Conservation (phyloP, 345 rosid species). For the Citrus trifoliata region DNA sequence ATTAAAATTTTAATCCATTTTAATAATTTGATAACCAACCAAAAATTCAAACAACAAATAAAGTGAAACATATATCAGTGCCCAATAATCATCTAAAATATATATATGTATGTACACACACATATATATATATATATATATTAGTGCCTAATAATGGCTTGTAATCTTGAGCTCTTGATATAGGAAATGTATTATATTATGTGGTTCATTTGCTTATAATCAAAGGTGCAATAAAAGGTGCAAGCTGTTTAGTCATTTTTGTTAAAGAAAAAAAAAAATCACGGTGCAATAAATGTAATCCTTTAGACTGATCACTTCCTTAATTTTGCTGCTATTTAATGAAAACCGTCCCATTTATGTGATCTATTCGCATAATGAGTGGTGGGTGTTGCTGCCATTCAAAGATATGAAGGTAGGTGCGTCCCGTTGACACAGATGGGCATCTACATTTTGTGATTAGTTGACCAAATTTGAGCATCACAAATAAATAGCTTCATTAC, state of each 20-base stretch:
- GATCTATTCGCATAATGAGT: background rate
- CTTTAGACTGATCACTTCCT: background rate
- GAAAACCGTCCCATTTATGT: background rate
- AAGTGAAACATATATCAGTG: background rate
- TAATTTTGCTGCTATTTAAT: background rate
- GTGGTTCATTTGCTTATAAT: background rate
- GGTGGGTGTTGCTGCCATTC: background rate
- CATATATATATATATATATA: too few species aligned
- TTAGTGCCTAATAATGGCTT: background rate
- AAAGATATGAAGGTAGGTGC: background rate
- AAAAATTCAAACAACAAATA: background rate
- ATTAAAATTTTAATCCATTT: background rate
- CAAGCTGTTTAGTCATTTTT: background rate
- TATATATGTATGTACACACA: too few species aligned
- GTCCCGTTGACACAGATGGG: background rate
- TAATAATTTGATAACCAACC: background rate
- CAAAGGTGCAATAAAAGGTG: background rate
- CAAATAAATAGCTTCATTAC: background rate
- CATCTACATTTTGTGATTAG: background rate
- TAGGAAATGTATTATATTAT: too few species aligned
- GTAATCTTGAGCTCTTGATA: background rate
- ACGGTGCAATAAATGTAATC: background rate
- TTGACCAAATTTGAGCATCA: constrained; percentile 4
- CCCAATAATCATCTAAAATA: background rate
- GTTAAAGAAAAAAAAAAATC: too few species aligned